Conservation (phyloP, 441 rosid genomes). For the Aleurites moluccanus region DNA sequence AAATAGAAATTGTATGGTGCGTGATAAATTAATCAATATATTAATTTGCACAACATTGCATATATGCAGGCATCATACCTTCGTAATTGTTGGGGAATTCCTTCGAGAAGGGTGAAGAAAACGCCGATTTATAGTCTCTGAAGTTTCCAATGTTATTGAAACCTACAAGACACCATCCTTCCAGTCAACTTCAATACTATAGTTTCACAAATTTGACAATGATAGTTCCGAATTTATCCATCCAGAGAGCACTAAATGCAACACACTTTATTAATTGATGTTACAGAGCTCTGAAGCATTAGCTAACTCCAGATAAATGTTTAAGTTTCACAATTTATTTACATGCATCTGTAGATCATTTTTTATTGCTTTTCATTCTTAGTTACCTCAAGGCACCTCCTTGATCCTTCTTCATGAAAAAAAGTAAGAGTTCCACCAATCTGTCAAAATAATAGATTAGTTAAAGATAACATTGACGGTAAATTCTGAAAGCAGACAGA, state of each 20-base stretch:
- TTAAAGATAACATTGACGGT: constrained; percentile 6
- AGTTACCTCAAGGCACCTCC: constrained; percentile 93
- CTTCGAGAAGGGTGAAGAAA: constrained; percentile 85
- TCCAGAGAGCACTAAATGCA: constrained; percentile 2
- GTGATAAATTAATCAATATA: not conserved
- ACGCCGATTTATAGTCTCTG: constrained; percentile 68
- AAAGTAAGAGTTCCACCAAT: constrained; percentile 96
- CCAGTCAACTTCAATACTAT: constrained; percentile 23
- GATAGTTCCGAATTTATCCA: not conserved
- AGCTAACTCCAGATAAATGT: not conserved
- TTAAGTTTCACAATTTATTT: not conserved
- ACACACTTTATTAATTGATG: not conserved
- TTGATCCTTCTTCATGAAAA: constrained; percentile 83
- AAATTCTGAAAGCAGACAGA: constrained; percentile 13
- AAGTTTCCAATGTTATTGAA: constrained; percentile 77
- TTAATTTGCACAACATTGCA: not conserved
- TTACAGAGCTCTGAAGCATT: not conserved
- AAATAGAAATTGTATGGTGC: not conserved
- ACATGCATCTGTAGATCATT: not conserved
- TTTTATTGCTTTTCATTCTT: constrained; percentile 14
- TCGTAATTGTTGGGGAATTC: constrained; percentile 78
- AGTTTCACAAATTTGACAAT: constrained; percentile 9
- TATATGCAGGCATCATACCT: constrained; percentile 41
- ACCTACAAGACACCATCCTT: constrained; percentile 48
- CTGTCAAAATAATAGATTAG: constrained; percentile 40